phyloP scores from a whole-genome alignment of 192 early-diverging fungal genomes.

The Entophlyctis luteolus region DNA sequence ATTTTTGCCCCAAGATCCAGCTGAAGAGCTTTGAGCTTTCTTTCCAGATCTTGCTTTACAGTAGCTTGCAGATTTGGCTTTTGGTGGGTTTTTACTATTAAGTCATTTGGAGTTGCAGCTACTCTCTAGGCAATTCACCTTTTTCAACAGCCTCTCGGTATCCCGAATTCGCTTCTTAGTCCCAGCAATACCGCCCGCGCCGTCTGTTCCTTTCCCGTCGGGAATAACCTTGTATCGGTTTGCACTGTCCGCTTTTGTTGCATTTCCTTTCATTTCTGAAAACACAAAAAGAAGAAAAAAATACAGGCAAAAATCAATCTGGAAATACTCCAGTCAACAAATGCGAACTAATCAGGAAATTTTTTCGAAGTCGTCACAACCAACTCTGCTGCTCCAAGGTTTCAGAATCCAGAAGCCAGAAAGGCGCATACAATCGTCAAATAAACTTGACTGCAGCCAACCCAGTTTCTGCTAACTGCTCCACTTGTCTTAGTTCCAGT shows the following conservation, averaged over 20 bases:
- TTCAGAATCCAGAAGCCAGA: too few relatives aligned
- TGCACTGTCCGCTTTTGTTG: neutral
- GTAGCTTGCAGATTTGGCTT: slow-evolving; percentile 34
- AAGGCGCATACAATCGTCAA: too few relatives aligned
- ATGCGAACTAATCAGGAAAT: too few relatives aligned
- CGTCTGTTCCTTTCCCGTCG: slow-evolving; percentile 7
- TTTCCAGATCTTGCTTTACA: slow-evolving; percentile 29
- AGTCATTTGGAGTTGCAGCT: neutral
- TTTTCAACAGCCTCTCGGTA: slow-evolving; percentile 27
- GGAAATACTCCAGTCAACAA: too few relatives aligned
- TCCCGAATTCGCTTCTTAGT: slow-evolving; percentile 36
- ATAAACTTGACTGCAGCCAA: too few relatives aligned
- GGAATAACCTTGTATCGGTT: slow-evolving; percentile 11
- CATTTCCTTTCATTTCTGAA: neutral
- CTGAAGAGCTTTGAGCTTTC: slow-evolving; percentile 35
- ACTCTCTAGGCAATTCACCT: neutral
- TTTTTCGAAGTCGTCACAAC: too few relatives aligned
- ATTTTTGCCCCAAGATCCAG: slow-evolving; percentile 8
- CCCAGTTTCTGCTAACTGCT: too few relatives aligned
- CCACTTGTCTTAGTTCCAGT: neutral
- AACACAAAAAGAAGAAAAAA: slow-evolving; percentile 1
- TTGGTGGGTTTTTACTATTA: neutral
- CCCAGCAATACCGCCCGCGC: slow-evolving; percentile 11
- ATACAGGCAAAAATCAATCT: neutral
- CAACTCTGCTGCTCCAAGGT: too few relatives aligned